Evolutionary conservation across 2,329 filamentous ascomycete genomes (phyloP), one percentile per base, ranked within the genome.

Genomic region (Trichophyton mentagrophytes): DNA sequence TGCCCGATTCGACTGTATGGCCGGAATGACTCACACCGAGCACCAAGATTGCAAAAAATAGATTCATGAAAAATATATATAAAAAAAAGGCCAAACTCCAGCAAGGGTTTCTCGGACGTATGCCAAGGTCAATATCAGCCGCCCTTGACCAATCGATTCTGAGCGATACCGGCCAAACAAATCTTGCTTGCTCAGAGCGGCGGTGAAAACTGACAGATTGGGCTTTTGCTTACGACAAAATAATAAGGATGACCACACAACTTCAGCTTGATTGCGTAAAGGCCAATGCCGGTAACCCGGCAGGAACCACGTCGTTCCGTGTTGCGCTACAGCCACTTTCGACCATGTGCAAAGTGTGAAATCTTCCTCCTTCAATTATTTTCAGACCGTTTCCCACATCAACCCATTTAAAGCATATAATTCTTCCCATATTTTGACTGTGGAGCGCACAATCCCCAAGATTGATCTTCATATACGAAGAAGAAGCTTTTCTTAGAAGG

Each of bases 401-500:
- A 38, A 11, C 8, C 8, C 2, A 13, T 38, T 38, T 3, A 3
- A 38, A n/a, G 40, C 40, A 44, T 42, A 42, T 17, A 5, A 17
- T 15, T 51, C 3, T 13, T 22, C 20, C 20, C 17, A 51, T 27
- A 8, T 17, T 6, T 53, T 13, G 11, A 8, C 11, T 30, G 49
- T 27, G 27, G 49, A 53, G 49, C 3, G 17, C 44, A 47, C 9
- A 47, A 53, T 30, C n/a, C 27, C 15, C 49, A 53, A 30, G 22
- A n/a, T 30, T n/a, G 49, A 53, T 53, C 49, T 20, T 25, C 49
- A 53, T 20, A 53, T 53, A 53, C 49, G 49, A 53, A 33, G 22
- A 53, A 53, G 49, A 53, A 53, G 49, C 49, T 53, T 53, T 53
- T 53, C 22, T 53, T 33, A 33, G 49, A 53, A 53, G 22, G 27